phyloP scores from a whole-genome alignment of 208 protist species.

The Trypanosoma theileri region DNA sequence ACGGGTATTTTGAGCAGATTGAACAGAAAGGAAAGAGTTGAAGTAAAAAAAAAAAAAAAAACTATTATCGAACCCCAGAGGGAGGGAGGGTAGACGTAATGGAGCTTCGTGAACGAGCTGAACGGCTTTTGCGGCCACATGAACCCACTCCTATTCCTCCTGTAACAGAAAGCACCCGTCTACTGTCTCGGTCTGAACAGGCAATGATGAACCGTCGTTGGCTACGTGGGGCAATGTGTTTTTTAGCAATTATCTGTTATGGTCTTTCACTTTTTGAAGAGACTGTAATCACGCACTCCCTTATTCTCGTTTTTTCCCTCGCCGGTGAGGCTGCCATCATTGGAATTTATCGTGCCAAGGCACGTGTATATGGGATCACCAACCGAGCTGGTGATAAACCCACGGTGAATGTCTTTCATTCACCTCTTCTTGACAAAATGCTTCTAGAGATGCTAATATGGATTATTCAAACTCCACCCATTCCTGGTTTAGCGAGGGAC shows the following conservation, averaged over 20 bases:
- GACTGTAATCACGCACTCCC: slow-evolving; percentile 41
- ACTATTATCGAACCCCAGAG: too few relatives aligned
- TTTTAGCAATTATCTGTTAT: slow-evolving; percentile 50
- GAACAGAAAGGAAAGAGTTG: neutral
- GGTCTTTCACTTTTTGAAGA: slow-evolving; percentile 51
- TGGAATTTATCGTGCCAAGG: slow-evolving; percentile 56
- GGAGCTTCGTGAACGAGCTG: slow-evolving; percentile 51
- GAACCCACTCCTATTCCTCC: slow-evolving; percentile 39
- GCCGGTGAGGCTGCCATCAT: slow-evolving; percentile 50
- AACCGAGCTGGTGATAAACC: slow-evolving; percentile 32
- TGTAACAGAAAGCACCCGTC: slow-evolving; percentile 24
- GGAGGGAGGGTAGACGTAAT: slow-evolving; percentile 25
- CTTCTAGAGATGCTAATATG: slow-evolving; percentile 65
- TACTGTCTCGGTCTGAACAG: slow-evolving; percentile 47
- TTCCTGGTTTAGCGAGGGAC: slow-evolving; percentile 22
- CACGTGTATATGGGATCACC: slow-evolving; percentile 45
- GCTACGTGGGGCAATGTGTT: slow-evolving; percentile 56
- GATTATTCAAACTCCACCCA: slow-evolving; percentile 64
- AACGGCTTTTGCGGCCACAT: slow-evolving; percentile 40
- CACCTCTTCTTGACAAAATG: slow-evolving; percentile 40
- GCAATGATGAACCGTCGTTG: slow-evolving; percentile 38
- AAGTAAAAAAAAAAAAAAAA: neutral
- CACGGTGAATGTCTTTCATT: slow-evolving; percentile 52
- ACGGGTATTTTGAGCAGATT: too few relatives aligned
- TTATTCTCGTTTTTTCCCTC: slow-evolving; percentile 52